phyloP scores from a whole-genome alignment of 345 rosid species.

The Leavenworthia alabamica region DNA sequence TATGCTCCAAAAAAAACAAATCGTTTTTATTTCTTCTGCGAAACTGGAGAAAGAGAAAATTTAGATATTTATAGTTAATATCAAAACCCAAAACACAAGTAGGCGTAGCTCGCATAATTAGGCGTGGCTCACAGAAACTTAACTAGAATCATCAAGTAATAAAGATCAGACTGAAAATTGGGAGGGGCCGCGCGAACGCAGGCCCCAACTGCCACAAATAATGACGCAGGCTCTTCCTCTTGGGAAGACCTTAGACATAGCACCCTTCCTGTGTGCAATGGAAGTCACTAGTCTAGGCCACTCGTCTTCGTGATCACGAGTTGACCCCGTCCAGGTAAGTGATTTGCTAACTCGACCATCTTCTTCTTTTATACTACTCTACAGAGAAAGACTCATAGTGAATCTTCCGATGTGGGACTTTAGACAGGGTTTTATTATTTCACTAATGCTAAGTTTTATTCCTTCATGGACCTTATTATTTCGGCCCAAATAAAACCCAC shows the following conservation, averaged over 20 bases:
- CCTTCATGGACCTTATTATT: neutral
- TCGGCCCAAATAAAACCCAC: neutral
- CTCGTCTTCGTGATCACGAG: slow-evolving; percentile 20
- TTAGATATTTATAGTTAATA: no score
- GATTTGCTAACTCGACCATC: accelerated
- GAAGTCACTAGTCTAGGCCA: slow-evolving; percentile 32
- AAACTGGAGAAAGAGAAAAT: no score
- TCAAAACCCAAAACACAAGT: no score
- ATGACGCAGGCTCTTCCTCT: slow-evolving; percentile 52
- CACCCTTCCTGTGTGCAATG: slow-evolving; percentile 30
- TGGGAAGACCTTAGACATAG: slow-evolving; percentile 34
- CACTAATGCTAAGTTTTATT: neutral
- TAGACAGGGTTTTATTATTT: no score
- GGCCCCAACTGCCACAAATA: slow-evolving; percentile 45
- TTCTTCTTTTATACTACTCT: neutral
- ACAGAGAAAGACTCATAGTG: neutral
- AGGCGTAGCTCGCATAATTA: no score
- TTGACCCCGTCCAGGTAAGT: slow-evolving; percentile 39
- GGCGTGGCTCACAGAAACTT: no score
- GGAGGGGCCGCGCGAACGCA: slow-evolving; percentile 55
- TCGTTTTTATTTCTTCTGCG: no score
- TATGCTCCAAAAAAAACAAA: no score
- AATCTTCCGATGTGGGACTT: slow-evolving; percentile 8
- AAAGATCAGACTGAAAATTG: neutral
- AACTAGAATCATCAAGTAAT: no score